A percentile compares a stretch with the other conserved stretches of the same genome.
Evolutionary conservation across 2,329 filamentous ascomycete species (phyloP).

Genomic region (Cordyceps fumosorosea): DNA sequence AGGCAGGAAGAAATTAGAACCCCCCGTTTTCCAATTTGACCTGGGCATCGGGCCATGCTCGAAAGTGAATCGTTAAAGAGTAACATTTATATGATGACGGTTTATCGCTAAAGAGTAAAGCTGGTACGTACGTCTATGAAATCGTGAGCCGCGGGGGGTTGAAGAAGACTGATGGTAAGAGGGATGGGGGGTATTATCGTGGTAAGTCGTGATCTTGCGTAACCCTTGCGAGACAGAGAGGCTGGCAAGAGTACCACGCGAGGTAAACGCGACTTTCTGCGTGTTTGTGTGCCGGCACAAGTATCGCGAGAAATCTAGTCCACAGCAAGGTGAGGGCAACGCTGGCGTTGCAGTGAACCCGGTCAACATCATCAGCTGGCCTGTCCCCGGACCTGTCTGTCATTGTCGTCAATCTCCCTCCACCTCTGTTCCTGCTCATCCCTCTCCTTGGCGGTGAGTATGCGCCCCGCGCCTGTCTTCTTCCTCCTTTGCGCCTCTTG

Average conservation of each 20-base stretch:
- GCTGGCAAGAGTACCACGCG: not conserved
- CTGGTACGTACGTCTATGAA: not conserved
- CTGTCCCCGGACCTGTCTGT: not conserved
- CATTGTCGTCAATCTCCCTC: not conserved
- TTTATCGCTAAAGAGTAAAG: not conserved
- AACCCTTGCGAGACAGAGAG: not conserved
- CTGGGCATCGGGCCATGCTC: too few species aligned
- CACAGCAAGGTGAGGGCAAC: too few species aligned
- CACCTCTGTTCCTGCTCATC: not conserved
- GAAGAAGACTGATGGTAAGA: not conserved
- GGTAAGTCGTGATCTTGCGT: not conserved
- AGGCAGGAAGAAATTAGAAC: not conserved
- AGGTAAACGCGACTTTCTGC: too few species aligned
- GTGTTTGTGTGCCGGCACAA: too few species aligned
- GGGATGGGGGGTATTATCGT: not conserved
- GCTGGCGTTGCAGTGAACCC: too few species aligned
- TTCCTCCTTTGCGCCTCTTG: not conserved
- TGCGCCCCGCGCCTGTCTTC: not conserved
- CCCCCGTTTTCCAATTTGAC: too few species aligned
- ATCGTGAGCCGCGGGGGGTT: not conserved
- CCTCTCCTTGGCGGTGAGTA: not conserved
- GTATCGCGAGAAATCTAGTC: too few species aligned
- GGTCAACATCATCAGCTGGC: not conserved
- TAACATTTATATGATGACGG: not conserved
- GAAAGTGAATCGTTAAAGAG: too few species aligned